Evolutionary conservation across 169 alveolate genomes (phyloP).

Genomic region (Plasmodium gaboni): DNA sequence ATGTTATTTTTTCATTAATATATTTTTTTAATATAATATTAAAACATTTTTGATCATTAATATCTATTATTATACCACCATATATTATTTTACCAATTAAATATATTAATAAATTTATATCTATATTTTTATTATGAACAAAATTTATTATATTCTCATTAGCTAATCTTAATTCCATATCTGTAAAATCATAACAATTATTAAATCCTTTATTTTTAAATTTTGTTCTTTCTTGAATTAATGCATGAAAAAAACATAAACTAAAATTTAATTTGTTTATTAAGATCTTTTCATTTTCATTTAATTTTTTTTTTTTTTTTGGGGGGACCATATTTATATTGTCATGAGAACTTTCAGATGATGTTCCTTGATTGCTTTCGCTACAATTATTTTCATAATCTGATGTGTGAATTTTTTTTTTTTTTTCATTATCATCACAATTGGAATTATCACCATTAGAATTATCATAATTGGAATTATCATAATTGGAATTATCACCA

Average conservation of each 20-base stretch:
- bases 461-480: no score
- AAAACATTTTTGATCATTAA: constrained; percentile 66
- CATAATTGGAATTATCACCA: no score
- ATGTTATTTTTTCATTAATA: constrained; percentile 48
- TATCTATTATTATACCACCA: constrained; percentile 75
- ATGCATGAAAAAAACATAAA: constrained; percentile 70
- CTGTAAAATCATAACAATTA: constrained; percentile 60
- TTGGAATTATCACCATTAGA: no score
- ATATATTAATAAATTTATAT: constrained; percentile 54
- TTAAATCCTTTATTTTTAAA: constrained; percentile 71
- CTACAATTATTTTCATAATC: no score
- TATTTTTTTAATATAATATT: constrained; percentile 61
- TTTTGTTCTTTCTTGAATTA: constrained; percentile 71
- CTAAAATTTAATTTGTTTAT: constrained; percentile 59
- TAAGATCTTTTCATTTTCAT: constrained; percentile 44
- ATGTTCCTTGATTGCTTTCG: no score
- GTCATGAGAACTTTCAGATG: no score
- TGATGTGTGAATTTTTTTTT: no score
- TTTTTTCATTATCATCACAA: no score
- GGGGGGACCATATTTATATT: no score
- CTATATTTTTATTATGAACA: constrained; percentile 59
- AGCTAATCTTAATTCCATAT: constrained; percentile 64
- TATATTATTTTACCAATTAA: constrained; percentile 69
- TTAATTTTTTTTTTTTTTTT: constrained; percentile 18
- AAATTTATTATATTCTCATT: constrained; percentile 46